A percentile compares a stretch with the other conserved stretches of the same genome.
Evolutionary conservation across 169 alveolate genomes (phyloP).

Genomic region (Hepatocystis sp.): DNA sequence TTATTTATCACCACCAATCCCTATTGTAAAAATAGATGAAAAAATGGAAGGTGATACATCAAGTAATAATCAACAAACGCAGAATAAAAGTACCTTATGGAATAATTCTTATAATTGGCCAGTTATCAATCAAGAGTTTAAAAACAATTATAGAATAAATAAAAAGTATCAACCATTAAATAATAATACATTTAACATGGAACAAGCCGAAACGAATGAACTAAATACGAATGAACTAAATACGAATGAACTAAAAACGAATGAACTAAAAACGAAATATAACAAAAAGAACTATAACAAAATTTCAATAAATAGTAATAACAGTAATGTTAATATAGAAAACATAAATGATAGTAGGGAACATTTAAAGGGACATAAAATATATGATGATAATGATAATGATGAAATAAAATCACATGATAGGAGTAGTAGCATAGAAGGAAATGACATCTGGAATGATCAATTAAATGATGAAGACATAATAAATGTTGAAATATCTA

Average conservation of each 20-base stretch:
- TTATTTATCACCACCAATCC: conserved; percentile 66
- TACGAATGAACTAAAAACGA: too few relatives aligned
- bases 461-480: conserved; percentile 72
- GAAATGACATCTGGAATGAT: conserved; percentile 77
- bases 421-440: conserved; percentile 73
- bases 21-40: conserved; percentile 39
- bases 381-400: conserved; percentile 18
- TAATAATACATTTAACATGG: background rate
- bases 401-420: conserved; percentile 30
- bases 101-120: conserved; percentile 72
- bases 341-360: conserved; percentile 52
- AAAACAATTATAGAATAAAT: background rate
- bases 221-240: too few relatives aligned
- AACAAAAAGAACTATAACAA: conserved; percentile 22
- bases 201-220: too few relatives aligned
- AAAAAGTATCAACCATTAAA: background rate
- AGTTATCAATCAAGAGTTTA: conserved; percentile 10
- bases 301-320: conserved; percentile 76
- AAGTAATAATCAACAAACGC: background rate
- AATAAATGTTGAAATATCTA: conserved; percentile 21
- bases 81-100: conserved; percentile 9
- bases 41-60: background rate
- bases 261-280: background rate
- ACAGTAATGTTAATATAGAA: conserved; percentile 34
- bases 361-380: conserved; percentile 52